These are phyloP conservation scores for Phialocephala subalpina DNA, from an alignment of 2,329 filamentous ascomycete genomes.

Conservation along the genomic window DNA sequence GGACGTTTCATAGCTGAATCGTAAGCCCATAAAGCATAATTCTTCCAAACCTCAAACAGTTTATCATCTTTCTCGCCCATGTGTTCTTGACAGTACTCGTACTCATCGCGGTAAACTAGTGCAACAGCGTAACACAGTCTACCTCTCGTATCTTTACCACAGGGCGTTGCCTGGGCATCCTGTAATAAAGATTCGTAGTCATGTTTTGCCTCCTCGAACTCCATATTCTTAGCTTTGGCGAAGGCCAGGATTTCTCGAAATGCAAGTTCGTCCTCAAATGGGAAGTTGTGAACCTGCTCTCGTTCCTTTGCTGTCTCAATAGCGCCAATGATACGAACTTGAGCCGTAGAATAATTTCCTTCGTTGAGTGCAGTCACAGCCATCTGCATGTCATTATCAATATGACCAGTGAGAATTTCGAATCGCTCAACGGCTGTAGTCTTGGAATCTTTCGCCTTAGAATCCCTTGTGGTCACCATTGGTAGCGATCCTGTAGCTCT, in stretches of 20 bases:
- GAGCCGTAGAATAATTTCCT: not conserved
- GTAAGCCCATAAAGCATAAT: not conserved
- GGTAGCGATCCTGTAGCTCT: not conserved
- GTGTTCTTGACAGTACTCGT: not conserved
- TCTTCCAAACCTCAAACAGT: conserved; percentile 1
- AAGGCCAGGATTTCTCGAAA: conserved; percentile 3
- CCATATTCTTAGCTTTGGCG: not conserved
- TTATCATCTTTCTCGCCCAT: conserved; percentile 1
- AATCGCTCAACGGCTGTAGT: not conserved
- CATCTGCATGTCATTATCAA: conserved; percentile 4
- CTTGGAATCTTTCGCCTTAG: not conserved
- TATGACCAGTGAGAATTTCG: conserved; percentile 4
- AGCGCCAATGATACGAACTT: not conserved
- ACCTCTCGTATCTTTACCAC: not conserved
- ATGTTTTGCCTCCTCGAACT: conserved; percentile 6
- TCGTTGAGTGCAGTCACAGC: conserved; percentile 1
- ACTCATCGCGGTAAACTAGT: not conserved
- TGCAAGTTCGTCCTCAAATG: not conserved
- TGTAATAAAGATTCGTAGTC: not conserved
- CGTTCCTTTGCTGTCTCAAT: conserved; percentile 8
- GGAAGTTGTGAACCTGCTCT: conserved; percentile 1
- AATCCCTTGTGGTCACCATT: not conserved
- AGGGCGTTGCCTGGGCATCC: not conserved
- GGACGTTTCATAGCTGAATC: not conserved
- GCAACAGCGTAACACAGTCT: not conserved